These are phyloP conservation scores for Berberis vulgaris DNA, from an alignment of 164 flowering plant genomes.

Conservation along the genomic window DNA sequence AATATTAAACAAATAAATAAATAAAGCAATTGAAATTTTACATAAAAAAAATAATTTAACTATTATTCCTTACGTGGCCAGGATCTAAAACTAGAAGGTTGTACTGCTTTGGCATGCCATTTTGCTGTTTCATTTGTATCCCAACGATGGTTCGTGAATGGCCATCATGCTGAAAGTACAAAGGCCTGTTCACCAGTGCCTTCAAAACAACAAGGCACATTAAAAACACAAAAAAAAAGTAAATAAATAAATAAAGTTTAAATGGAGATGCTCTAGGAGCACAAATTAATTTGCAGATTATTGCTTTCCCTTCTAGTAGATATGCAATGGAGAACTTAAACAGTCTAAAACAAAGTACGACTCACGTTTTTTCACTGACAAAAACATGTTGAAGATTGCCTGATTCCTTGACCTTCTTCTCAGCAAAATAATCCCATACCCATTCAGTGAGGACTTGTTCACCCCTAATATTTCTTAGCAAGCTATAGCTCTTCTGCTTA, in stretches of 20 bases:
- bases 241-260: too few species aligned
- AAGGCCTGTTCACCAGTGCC: slow-evolving; percentile 46
- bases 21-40: background rate
- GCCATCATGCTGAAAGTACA: slow-evolving; percentile 92
- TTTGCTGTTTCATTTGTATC: slow-evolving; percentile 45
- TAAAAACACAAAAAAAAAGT: too few species aligned
- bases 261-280: too few species aligned
- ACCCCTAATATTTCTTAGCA: background rate
- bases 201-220: background rate
- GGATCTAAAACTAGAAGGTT: slow-evolving; percentile 73
- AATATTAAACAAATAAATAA: too few species aligned
- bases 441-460: slow-evolving; percentile 59
- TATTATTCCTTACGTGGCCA: slow-evolving; percentile 43
- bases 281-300: too few species aligned
- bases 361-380: slow-evolving; percentile 61
- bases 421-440: slow-evolving; percentile 84
- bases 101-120: slow-evolving; percentile 32
- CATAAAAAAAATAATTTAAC: background rate
- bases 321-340: background rate
- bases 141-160: slow-evolving; percentile 94
- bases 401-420: slow-evolving; percentile 14
- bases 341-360: slow-evolving; percentile 7
- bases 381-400: slow-evolving; percentile 25
- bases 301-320: background rate
- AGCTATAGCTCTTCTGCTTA: background rate